Percentiles rank a stretch among this genome's conserved stretches.
Conservation (phyloP, 2,329 filamentous ascomycete species). For the Herpomyces periplanetae region DNA sequence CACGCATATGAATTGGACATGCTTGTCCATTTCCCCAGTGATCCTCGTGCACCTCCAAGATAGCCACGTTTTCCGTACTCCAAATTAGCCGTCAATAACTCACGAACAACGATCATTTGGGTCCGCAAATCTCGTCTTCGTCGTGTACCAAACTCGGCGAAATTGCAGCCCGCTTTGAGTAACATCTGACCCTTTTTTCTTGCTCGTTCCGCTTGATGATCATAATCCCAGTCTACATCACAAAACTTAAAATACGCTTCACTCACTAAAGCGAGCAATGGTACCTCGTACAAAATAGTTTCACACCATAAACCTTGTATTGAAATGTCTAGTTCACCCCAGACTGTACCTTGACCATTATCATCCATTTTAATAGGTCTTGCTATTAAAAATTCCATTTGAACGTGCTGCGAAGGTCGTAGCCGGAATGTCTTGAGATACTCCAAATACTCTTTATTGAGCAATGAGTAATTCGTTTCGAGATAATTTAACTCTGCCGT, state of each 20-base stretch:
- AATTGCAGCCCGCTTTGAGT: slow-evolving; percentile 40
- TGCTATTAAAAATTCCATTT: slow-evolving; percentile 19
- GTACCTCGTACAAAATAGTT: slow-evolving; percentile 91
- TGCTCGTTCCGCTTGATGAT: slow-evolving; percentile 49
- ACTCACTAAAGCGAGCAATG: slow-evolving; percentile 54
- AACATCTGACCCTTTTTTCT: slow-evolving; percentile 38
- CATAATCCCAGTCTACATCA: slow-evolving; percentile 64
- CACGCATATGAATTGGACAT: too few relatives aligned
- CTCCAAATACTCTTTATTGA: slow-evolving; percentile 31
- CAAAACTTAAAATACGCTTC: slow-evolving; percentile 94
- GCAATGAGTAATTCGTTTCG: slow-evolving; percentile 34
- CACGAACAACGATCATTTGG: slow-evolving; percentile 59
- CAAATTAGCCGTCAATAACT: slow-evolving; percentile 35
- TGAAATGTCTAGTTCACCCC: slow-evolving; percentile 34
- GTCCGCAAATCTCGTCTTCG: slow-evolving; percentile 73
- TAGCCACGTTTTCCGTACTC: slow-evolving; percentile 22
- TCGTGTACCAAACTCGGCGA: slow-evolving; percentile 76
- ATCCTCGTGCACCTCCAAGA: too few relatives aligned
- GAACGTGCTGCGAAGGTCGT: slow-evolving; percentile 38
- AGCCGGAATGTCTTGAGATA: slow-evolving; percentile 52
- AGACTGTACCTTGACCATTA: slow-evolving; percentile 16
- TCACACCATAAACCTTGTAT: slow-evolving; percentile 61
- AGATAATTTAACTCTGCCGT: slow-evolving; percentile 45
- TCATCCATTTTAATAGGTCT: slow-evolving; percentile 15
- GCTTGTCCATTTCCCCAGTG: too few relatives aligned